Evolutionary conservation across 495 filamentous ascomycete genomes (phyloP).

Genomic region (Trichoderma gamsii): DNA sequence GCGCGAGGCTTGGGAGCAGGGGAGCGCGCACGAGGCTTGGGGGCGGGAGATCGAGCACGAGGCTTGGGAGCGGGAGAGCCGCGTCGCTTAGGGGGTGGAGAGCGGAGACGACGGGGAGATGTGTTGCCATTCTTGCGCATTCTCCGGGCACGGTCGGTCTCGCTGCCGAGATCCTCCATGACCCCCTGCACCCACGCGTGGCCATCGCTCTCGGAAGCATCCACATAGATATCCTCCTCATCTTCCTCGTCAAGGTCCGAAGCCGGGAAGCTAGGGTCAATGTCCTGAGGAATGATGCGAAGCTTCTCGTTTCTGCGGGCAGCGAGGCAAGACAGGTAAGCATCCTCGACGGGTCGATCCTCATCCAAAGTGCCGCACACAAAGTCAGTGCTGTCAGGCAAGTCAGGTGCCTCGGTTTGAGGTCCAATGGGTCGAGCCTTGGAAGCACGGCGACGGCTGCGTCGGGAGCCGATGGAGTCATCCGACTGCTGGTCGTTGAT

Average conservation of each 20-base stretch:
- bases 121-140: conserved; percentile 30
- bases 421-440: conserved; percentile 47
- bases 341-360: conserved; percentile 86
- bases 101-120: conserved; percentile 41
- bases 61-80: conserved; percentile 45
- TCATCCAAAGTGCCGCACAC: conserved; percentile 96
- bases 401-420: conserved; percentile 68
- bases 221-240: conserved; percentile 53
- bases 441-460: conserved; percentile 20
- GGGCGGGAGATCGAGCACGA: conserved; percentile 40
- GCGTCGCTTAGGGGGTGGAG: conserved; percentile 42
- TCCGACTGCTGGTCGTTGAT: conserved; percentile 34
- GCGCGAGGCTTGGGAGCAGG: conserved; percentile 33
- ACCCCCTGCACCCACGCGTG: conserved; percentile 53
- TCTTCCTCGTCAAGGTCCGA: conserved; percentile 75
- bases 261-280: conserved; percentile 93
- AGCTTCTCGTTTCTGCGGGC: conserved; percentile 74
- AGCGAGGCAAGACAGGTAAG: conserved; percentile 80
- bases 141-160: conserved; percentile 33
- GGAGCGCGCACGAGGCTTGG: conserved; percentile 34
- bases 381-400: conserved; percentile 96
- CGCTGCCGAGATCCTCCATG: conserved; percentile 48
- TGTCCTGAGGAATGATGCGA: conserved; percentile 79
- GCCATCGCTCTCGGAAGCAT: conserved; percentile 50
- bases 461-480: conserved; percentile 31